Evolutionary conservation across 371 early-diverging fungal genomes (phyloP).

Genomic region (Mucor plumbeus): DNA sequence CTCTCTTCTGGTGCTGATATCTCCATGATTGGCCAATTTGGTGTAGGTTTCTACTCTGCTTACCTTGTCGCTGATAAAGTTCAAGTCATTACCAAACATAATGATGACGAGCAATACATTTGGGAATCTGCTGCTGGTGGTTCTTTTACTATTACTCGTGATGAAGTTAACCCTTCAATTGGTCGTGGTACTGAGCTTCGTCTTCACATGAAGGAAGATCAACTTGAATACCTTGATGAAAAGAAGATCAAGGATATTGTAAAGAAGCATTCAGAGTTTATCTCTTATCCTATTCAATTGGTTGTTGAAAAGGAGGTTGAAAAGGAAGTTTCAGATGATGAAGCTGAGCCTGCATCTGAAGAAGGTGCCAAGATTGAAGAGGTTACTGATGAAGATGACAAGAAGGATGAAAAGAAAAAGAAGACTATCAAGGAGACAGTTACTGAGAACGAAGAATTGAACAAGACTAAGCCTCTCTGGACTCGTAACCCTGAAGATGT

Average conservation of each 20-base stretch:
- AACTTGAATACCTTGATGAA: constrained; percentile 62
- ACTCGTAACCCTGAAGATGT: constrained; percentile 76
- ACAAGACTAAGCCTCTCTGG: constrained; percentile 86
- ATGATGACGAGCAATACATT: constrained; percentile 72
- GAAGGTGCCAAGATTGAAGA: constrained; percentile 66
- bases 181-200: constrained; percentile 80
- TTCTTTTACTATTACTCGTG: constrained; percentile 77
- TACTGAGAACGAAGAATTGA: constrained; percentile 57
- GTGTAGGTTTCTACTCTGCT: constrained; percentile 91
- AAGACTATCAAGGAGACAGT: constrained; percentile 67
- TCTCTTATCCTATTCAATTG: constrained; percentile 63
- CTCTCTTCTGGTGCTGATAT: constrained; percentile 59
- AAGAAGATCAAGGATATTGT: constrained; percentile 65
- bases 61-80: constrained; percentile 86
- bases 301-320: constrained; percentile 60
- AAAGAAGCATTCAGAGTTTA: constrained; percentile 83
- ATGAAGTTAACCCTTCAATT: constrained; percentile 67
- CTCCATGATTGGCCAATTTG: constrained; percentile 91
- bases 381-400: constrained; percentile 69
- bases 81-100: constrained; percentile 82
- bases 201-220: constrained; percentile 81
- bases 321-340: constrained; percentile 89
- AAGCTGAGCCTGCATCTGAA: constrained; percentile 57
- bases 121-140: constrained; percentile 75
- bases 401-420: constrained; percentile 67